A percentile compares a stretch with the other conserved stretches of the same genome.
These are phyloP conservation scores for Macadamia tetraphylla DNA, from an alignment of 164 flowering plant genomes.

Conservation along the genomic window DNA sequence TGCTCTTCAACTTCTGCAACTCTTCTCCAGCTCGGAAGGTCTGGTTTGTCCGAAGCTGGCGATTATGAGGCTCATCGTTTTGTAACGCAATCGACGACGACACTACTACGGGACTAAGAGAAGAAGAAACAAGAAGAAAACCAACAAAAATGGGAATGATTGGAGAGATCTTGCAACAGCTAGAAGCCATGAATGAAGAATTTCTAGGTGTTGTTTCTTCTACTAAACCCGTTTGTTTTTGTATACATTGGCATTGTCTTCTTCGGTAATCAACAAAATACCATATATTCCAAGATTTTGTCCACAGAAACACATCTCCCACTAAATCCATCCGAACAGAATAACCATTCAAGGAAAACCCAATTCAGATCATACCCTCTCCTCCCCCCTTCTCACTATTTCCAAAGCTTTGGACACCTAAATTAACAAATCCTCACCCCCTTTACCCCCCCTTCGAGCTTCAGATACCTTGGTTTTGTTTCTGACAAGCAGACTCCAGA, in stretches of 20 bases:
- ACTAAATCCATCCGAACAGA: conserved; percentile 30
- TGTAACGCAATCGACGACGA: conserved; percentile 3
- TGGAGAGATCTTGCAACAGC: conserved; percentile 39
- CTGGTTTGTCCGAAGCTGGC: conserved; percentile 27
- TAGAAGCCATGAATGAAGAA: conserved; percentile 43
- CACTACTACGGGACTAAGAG: conserved; percentile 31
- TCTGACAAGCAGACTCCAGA: conserved; percentile 32
- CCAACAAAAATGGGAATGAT: conserved; percentile 53
- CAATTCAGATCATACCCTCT: neutral
- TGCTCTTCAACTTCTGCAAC: conserved; percentile 48
- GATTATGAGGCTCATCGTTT: neutral
- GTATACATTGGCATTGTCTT: conserved; percentile 54
- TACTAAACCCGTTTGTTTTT: conserved; percentile 26
- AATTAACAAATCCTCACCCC: conserved; percentile 4
- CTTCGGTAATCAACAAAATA: conserved; percentile 34
- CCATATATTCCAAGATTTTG: conserved; percentile 29
- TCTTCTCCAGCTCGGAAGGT: conserved; percentile 54
- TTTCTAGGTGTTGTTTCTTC: conserved; percentile 22
- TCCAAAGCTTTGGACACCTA: conserved; percentile 27
- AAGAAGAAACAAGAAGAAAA: conserved; percentile 45
- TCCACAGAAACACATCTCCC: conserved; percentile 30
- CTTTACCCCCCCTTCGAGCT: conserved; percentile 15
- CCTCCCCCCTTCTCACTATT: conserved; percentile 26
- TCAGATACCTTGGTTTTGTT: conserved; percentile 29
- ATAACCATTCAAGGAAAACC: conserved; percentile 24